Conservation (phyloP, 768 basidiomycete genomes). For the Hygrophoropsis aurantiaca region DNA sequence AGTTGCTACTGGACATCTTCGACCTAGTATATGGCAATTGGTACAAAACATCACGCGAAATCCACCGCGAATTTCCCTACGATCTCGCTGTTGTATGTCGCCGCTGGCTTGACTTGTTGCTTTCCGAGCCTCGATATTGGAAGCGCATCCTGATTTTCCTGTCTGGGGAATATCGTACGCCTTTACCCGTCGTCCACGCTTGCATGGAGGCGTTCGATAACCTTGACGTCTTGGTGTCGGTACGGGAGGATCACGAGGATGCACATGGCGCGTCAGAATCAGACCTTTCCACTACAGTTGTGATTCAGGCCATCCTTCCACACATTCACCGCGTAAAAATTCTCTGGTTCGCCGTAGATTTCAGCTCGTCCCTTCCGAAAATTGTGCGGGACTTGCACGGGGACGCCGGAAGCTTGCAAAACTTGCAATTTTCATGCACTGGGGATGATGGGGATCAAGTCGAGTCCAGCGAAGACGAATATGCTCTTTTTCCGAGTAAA, state of each 20-base stretch:
- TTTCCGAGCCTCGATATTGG: constrained; percentile 5
- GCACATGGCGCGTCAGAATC: background rate
- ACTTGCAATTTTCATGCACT: constrained; percentile 3
- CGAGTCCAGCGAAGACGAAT: background rate
- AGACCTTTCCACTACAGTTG: background rate
- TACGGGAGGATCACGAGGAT: background rate
- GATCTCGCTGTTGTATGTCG: constrained; percentile 4
- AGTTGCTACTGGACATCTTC: no score
- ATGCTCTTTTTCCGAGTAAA: background rate
- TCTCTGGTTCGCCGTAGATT: constrained; percentile 1
- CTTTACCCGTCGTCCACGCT: background rate
- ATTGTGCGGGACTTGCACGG: background rate
- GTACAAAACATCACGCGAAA: no score
- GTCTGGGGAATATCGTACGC: background rate
- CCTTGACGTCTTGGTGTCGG: constrained; percentile 1
- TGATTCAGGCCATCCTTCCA: background rate
- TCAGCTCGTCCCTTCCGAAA: constrained; percentile 6
- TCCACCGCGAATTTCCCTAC: constrained; percentile 2
- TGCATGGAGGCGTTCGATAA: background rate
- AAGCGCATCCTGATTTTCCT: constrained; percentile 8
- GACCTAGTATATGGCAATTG: no score
- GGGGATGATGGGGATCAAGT: constrained; percentile 7
- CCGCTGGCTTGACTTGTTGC: constrained; percentile 7
- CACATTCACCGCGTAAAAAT: constrained; percentile 4
- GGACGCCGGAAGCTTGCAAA: constrained; percentile 1